Evolutionary conservation across 2,329 filamentous ascomycete species (phyloP), one percentile per base, ranked within the genome.

Genomic region (Colletotrichum kahawae): DNA sequence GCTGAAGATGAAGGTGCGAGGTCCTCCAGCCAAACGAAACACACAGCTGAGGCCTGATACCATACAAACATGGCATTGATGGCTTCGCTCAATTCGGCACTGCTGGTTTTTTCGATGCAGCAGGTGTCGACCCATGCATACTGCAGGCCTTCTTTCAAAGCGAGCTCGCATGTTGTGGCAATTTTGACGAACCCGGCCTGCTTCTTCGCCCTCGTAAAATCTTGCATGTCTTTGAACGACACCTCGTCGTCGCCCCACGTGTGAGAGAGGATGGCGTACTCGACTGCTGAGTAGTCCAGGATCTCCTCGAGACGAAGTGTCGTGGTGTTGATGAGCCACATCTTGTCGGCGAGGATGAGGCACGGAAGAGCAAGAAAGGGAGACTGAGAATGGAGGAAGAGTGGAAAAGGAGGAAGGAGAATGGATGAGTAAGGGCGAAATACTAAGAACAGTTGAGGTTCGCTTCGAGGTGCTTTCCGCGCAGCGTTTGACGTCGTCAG

Each of bases 41-140:
- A 81, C 3, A 71, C 36, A 3, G 65, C 24, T 2, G 79, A 56
- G 0, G 72, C n/a, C n/a, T 31, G 60, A 21, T 81, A 81, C 79
- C 79, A 80, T 1, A 36, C 13, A 24, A 70, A 79, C 78, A 78
- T 66, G 14, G 76, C 77, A 34, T 78, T 78, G 36, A 79, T 78
- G 3, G 77, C 77, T 43, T 80, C 78, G 14, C 74, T 71, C 5
- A 81, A 67, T 57, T 80, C 79, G 5, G 76, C 75, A 36, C 77
- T 79, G 71, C 77, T 79, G n/a, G 66, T 67, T 66, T 81, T 80
- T 71, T 81, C 78, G 54, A 81, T 81, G 70, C 80, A 81, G 62
- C 77, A 79, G 0, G 79, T 81, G 51, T 80, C 80, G 13, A 31
- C 1, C 29, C 29, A 31, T 2, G 29, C 29, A 8, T 31, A 31